Evolutionary conservation across 202 grass and related monocot genomes (phyloP), one percentile per base, ranked within the genome.

Genomic region (Schoenoplectus tabernaemontani): DNA sequence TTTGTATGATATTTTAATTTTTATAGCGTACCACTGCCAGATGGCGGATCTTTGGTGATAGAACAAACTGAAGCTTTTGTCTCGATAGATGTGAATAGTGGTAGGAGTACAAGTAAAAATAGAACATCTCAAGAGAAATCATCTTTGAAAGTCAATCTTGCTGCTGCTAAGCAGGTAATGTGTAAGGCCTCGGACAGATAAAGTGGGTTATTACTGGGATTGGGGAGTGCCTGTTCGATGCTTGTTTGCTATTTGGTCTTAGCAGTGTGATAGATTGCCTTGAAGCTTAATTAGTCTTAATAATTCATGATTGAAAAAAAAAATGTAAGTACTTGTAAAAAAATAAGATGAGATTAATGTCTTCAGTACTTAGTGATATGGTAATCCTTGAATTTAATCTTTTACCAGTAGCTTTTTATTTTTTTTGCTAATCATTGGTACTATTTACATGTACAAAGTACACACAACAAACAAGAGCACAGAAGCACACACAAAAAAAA

Each of bases 41-140:
- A 97, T 90, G 94, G 94, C 12, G 94, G 89, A 82, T 93, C 84
- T 81, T 73, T 93, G 81, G 90, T 97, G 79, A 97, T 97, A 85
- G 94, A 97, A 84, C 89, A 93, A 84, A 97, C 94, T 78, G 94
- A 97, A 83, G 94, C 94, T 58, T 87, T 97, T 38, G 89, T 97
- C 77, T 97, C 94, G 44, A 76, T 97, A 73, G 94, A 97, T 88
- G 94, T 97, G 48, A 97, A 97, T 93, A 92, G 94, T 33, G 94
- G 94, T 41, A 86, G 88, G 59, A 92, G 91, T 84, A 93, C 90
- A 85, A 75, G 90, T 82, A 89, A 89, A 67, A 82, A 91, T 78
- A 90, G 87, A 76, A 93, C 89, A 37, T 97, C 93, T 22, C 91
- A 90, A 86, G 94, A 97, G 81, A 93, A 92, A 76, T 89, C 87